These are phyloP conservation scores for Leucocoprinus sp. DNA, from an alignment of 768 basidiomycete species.

Conservation along the genomic window DNA sequence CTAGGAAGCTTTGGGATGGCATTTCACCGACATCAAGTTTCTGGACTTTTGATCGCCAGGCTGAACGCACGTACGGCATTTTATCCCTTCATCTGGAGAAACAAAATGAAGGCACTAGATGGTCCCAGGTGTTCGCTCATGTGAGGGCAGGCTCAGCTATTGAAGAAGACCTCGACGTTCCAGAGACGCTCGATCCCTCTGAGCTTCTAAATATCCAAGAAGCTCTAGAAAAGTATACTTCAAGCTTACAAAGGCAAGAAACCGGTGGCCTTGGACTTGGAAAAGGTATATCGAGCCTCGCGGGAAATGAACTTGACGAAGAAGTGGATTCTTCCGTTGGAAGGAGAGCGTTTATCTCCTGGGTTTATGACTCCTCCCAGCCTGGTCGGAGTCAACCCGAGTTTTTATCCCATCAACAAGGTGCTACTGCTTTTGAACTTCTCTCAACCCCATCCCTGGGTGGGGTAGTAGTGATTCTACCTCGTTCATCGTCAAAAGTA, in stretches of 20 bases:
- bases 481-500: slow-evolving; percentile 59
- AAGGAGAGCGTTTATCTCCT: slow-evolving; percentile 52
- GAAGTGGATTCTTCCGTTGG: slow-evolving; percentile 79
- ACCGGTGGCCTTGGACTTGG: slow-evolving; percentile 57
- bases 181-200: slow-evolving; percentile 83
- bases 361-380: slow-evolving; percentile 36
- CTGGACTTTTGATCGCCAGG: slow-evolving; percentile 89
- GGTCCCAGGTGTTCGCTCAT: slow-evolving; percentile 78
- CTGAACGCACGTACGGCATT: slow-evolving; percentile 55
- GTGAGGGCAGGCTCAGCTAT: slow-evolving; percentile 27
- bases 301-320: slow-evolving; percentile 85
- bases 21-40: slow-evolving; percentile 74
- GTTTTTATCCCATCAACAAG: slow-evolving; percentile 11
- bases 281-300: slow-evolving; percentile 67
- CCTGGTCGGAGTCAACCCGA: slow-evolving; percentile 4
- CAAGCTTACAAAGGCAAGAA: slow-evolving; percentile 53
- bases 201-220: slow-evolving; percentile 76
- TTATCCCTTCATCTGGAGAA: slow-evolving; percentile 87
- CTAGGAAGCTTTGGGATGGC: slow-evolving; percentile 67
- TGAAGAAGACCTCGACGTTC: slow-evolving; percentile 55
- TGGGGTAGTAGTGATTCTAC: slow-evolving; percentile 16
- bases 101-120: slow-evolving; percentile 70
- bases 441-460: slow-evolving; percentile 71
- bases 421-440: slow-evolving; percentile 35
- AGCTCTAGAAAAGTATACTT: slow-evolving; percentile 80